Evolutionary conservation across 768 basidiomycete genomes (phyloP), one percentile per base, ranked within the genome.

Genomic region (Phlebiopsis flavidoalba): DNA sequence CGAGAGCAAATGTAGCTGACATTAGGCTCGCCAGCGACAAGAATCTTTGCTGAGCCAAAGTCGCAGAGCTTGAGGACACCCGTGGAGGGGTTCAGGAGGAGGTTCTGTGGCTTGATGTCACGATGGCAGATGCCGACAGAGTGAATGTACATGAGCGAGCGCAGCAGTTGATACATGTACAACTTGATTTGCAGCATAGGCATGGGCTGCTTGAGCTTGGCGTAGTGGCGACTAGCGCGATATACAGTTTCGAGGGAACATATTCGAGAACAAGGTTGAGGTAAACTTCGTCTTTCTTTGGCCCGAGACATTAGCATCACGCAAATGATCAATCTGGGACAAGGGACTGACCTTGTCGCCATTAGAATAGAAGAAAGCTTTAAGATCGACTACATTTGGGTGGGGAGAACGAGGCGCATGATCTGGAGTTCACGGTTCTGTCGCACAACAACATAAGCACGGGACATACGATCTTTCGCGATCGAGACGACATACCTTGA

Each of bases 131-230:
- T 99, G 70, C 97, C 97, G 67, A 98, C 93, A 19, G 95, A 98
- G 73, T 99, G 97, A 74, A 99, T 99, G 83, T 99, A 98, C 65
- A 96, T 95, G 62, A 99, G 83, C 15, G 97, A 99, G 63, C 97
- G 93, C 65, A 99, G 81, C 67, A 99, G 91, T 77, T 99, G 93
- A 77, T 98, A 97, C 95, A 98, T 98, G 82, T 99, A 99, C 70
- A 99, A 78, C 80, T 98, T 98, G 82, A 99, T 95, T 80, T 98
- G 97, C 56, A 97, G 86, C 87, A 95, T 98, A 33, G 97, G 97
- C 97, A 99, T 99, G 61, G 93, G 92, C 73, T 99, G 97, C 81
- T 99, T 99, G 77, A 99, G 91, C 77, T 98, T 98, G 67, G 95
- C 92, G 74, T 98, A 99, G 78, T 98, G 96, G 71, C 96, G 88